Evolutionary conservation across 441 rosid species (phyloP), one percentile per base, ranked within the genome.

Genomic region (Jatropha podagrica): DNA sequence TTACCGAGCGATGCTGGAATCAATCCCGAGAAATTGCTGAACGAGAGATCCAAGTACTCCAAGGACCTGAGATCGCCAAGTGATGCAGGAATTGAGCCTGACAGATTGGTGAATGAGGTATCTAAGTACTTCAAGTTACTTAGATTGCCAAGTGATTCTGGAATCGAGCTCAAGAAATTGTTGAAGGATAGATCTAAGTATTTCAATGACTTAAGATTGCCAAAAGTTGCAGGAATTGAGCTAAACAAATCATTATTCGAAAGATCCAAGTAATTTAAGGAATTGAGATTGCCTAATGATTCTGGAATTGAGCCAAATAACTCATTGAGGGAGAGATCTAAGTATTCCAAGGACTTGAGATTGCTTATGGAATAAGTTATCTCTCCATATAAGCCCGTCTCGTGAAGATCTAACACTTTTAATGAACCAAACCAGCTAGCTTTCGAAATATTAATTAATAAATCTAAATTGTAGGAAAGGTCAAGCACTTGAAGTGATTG

Each of bases 341-440:
- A 14, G 0, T 11, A 3, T 27, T 48, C 46, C n/a, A 75, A 13
- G 27, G 41, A 54, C 4, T 26, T 41, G 0, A 67, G 69, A 52
- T 71, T 46, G 7, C 70, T 26, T 10, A 59, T 67, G 0, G 69
- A 26, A 5, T 71, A 27, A 0, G 65, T 42, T 5, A 78, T 4
- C 23, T 27, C 44, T 69, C 74, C 81, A 2, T 41, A 56, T 54
- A 71, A 79, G 7, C n/a, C 41, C n/a, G 79, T 40, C 1, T 0
- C 4, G 17, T 46, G 15, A n/a, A 79, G 49, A 14, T 66, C 20
- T 58, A 79, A 38, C n/a, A 55, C 20, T 7, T 11, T 46, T 17
- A 79, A 65, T n/a, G 81, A 74, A 68, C 68, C 65, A 71, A 72
- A 64, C 72, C 72, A 69, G n/a, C 70, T 75, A 23, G 56, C 72